phyloP scores from a whole-genome alignment of 345 rosid species.

The Eutrema japonicum region DNA sequence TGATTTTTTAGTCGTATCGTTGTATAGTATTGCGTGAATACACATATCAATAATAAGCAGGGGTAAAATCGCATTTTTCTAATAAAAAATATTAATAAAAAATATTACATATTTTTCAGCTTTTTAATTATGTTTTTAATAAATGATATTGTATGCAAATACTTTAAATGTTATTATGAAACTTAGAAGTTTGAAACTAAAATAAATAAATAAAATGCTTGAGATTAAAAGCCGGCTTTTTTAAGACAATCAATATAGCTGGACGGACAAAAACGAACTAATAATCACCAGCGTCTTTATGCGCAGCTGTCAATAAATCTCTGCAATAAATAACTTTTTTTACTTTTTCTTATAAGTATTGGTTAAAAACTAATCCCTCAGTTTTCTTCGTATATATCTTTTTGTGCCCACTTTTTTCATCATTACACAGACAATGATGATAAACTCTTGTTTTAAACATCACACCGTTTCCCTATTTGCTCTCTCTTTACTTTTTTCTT shows the following conservation, averaged over 20 bases:
- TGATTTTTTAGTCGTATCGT: too few relatives aligned
- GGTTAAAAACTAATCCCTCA: slow-evolving; percentile 14
- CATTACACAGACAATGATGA: slow-evolving; percentile 25
- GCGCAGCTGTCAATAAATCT: slow-evolving; percentile 53
- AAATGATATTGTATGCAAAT: too few relatives aligned
- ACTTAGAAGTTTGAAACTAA: too few relatives aligned
- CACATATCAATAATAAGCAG: too few relatives aligned
- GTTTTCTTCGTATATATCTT: slow-evolving; percentile 44
- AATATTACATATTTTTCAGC: too few relatives aligned
- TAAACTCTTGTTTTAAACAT: slow-evolving; percentile 20
- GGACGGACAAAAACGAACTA: slow-evolving; percentile 59
- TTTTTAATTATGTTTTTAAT: too few relatives aligned
- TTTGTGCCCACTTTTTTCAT: slow-evolving; percentile 56
- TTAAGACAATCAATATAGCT: slow-evolving; percentile 52
- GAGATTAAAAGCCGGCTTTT: slow-evolving; percentile 49
- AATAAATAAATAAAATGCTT: too few relatives aligned
- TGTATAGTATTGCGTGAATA: too few relatives aligned
- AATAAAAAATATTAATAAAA: too few relatives aligned
- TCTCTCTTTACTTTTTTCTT: not conserved
- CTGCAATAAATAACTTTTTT: slow-evolving; percentile 34
- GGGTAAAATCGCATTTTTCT: too few relatives aligned
- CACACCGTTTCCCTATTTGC: not conserved
- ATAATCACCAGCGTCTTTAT: slow-evolving; percentile 58
- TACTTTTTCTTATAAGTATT: not conserved
- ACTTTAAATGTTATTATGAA: too few relatives aligned